Evolutionary conservation across 2,329 filamentous ascomycete species (phyloP), one percentile per base, ranked within the genome.

Genomic region (Trichoderma polysporum): DNA sequence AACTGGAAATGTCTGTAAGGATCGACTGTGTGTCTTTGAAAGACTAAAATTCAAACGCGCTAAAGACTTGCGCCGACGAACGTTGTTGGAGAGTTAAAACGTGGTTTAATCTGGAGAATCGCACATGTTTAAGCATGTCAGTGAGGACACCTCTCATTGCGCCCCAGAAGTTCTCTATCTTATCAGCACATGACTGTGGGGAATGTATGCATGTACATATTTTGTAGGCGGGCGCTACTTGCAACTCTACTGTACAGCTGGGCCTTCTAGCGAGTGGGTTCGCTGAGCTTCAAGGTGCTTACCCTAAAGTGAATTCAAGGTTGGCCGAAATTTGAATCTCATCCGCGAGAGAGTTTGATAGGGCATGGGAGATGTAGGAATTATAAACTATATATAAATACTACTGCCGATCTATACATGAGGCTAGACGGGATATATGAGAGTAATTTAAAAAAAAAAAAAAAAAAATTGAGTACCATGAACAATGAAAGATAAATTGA

Each of bases 101-200:
- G 9, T 37, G 17, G 17, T 2, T 45, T 0, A 22, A 17, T 27
- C 1, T 15, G 22, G 17, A 25, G 35, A 57, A n/a, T n/a, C n/a
- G 49, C 57, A 8, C 57, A 49, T n/a, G 58, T 29, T 9, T 50
- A 45, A n/a, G 6, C 31, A 50, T 25, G 31, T 29, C 33, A 64
- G 61, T 64, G 59, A 67, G 66, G 66, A 67, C 66, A 67, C 66
- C 66, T 67, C 66, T 57, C 66, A 57, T n/a, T 49, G 66, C 25
- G 41, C 25, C 41, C 41, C 33, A 22, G 25, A 49, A 49, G 57
- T 41, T 37, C 29, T 72, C 76, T 77, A 78, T 79, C 77, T 79
- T 77, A 79, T 78, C 77, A 45, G 69, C 77, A 78, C 76, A 74
- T 78, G 76, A 78, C 73, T 69, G 69, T 67, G 71, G 70, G 66